Conservation (phyloP, 768 basidiomycete species). For the Termitomyces sp. region DNA sequence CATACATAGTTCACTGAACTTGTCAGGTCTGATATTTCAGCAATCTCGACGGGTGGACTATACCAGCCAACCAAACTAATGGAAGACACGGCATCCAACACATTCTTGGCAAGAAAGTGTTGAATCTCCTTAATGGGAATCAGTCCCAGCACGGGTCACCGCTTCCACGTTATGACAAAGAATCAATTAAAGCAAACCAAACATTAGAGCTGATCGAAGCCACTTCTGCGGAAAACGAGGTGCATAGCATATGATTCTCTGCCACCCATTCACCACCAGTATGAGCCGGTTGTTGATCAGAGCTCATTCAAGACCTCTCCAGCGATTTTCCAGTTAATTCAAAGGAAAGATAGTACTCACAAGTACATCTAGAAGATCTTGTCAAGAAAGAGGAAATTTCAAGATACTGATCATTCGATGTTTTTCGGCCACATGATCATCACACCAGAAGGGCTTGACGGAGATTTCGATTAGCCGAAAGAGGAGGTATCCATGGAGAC, state of each 20-base stretch:
- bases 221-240: neutral
- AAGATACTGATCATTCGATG: neutral
- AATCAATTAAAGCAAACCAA: neutral
- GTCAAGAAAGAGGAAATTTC: neutral
- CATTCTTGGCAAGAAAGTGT: neutral
- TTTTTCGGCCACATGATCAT: neutral
- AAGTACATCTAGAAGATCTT: neutral
- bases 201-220: neutral
- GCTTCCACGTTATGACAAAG: neutral
- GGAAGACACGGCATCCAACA: neutral
- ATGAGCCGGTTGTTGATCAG: neutral
- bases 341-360: neutral
- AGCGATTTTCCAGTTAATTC: neutral
- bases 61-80: neutral
- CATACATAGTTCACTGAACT: neutral
- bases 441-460: neutral
- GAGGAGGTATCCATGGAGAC: slow-evolving; percentile 7
- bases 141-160: neutral
- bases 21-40: neutral
- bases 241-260: neutral
- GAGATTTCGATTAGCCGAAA: neutral
- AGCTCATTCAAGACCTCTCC: neutral
- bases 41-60: neutral
- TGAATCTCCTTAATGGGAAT: neutral
- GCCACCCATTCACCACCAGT: neutral